phyloP scores from a whole-genome alignment of 164 flowering plant genomes.

The Brasenia schreberi region DNA sequence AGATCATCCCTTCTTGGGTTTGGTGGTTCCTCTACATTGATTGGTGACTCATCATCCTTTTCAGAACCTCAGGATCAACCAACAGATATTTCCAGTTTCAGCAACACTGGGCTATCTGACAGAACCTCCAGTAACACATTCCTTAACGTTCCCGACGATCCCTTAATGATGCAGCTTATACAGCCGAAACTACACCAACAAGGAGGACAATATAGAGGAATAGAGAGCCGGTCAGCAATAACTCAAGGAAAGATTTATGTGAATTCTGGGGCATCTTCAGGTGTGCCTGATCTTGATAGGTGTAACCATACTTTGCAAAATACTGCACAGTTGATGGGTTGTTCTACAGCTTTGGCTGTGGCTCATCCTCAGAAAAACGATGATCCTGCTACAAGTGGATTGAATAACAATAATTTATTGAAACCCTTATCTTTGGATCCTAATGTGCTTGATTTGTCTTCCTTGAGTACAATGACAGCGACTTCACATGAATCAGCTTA shows the following conservation, averaged over 20 bases:
- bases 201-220: conserved; percentile 12
- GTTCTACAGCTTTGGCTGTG: conserved; percentile 20
- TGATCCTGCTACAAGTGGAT: conserved; percentile 11
- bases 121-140: conserved; percentile 22
- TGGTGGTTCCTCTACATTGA: conserved; percentile 16
- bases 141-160: conserved; percentile 21
- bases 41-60: conserved; percentile 17
- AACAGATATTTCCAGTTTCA: conserved; percentile 15
- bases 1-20: conserved; percentile 10
- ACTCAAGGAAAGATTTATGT: conserved; percentile 4
- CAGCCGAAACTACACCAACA: conserved; percentile 13
- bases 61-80: conserved; percentile 12
- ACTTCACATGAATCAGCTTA: conserved; percentile 12
- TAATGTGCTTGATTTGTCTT: conserved; percentile 17
- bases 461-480: conserved; percentile 12
- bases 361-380: conserved; percentile 15
- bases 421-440: conserved; percentile 15
- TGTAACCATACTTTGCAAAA: conserved; percentile 34
- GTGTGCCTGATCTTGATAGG: conserved; percentile 27
- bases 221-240: conserved; percentile 18
- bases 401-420: conserved; percentile 20
- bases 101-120: conserved; percentile 13
- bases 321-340: conserved; percentile 22
- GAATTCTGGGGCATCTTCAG: conserved; percentile 17
- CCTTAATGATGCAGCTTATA: conserved; percentile 21